Evolutionary conservation across 2,329 filamentous ascomycete species (phyloP), one percentile per base, ranked within the genome.

Genomic region (Fusarium humuli): DNA sequence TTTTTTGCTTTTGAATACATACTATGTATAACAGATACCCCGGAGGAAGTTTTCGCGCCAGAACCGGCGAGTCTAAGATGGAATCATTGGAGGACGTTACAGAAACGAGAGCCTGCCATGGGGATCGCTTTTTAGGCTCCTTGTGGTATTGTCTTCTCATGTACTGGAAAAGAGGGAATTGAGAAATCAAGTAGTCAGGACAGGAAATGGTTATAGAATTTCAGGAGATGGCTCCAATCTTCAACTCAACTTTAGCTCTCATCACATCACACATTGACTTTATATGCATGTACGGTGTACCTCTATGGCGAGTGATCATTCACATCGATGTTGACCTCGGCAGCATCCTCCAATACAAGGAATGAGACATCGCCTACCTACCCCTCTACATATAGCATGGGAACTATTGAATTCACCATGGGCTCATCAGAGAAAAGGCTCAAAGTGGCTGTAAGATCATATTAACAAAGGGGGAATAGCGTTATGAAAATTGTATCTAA

Each of bases 11-110:
- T 70, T 64, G 66, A 63, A 73, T 69, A 64, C 53, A 71, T 66
- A 67, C 30, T 59, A 69, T 75, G 73, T 75, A 75, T 59, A 75
- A 74, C 72, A 75, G 72, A 75, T 75, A 75, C 73, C 73, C 73
- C 70, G 48, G 61, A 69, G 60, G 70, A 64, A 74, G 69, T 73
- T 70, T 72, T 44, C 48, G 56, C 55, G 63, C 55, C 63, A 34
- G 12, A 49, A 49, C 55, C 62, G 69, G 72, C 66, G 68, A 69
- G 63, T 55, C 45, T 52, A 57, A 71, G 61, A 66, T 55, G 61
- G 48, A 71, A 61, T 53, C 63, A 70, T 61, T 65, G 55, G 64
- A 48, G 52, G 62, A 63, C 4, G 49, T 44, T 57, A 48, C 27
- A 62, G 41, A 60, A 49, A 40, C 20, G 58, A 55, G 54, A 59